Percentiles rank a stretch among this genome's conserved stretches.
These are phyloP conservation scores for Penicillium salamii DNA, from an alignment of 495 filamentous ascomycete genomes.

Conservation along the genomic window DNA sequence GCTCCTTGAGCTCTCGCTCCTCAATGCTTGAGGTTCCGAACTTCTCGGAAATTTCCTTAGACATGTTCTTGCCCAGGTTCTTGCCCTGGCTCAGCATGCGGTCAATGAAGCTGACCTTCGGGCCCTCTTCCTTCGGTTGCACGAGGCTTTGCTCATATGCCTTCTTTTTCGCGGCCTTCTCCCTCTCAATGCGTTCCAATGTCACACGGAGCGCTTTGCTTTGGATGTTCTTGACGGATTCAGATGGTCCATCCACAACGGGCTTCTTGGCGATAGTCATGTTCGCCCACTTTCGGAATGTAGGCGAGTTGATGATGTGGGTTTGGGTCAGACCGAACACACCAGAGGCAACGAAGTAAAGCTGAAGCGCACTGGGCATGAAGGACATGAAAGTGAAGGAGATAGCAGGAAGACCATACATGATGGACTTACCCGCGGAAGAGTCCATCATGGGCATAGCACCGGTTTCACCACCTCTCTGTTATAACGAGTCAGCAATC, in stretches of 20 bases:
- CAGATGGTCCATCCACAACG: slow-evolving; percentile 1
- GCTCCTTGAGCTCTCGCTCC: slow-evolving; percentile 19
- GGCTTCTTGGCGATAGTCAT: slow-evolving; percentile 19
- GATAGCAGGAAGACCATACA: slow-evolving; percentile 57
- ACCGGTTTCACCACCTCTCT: slow-evolving; percentile 56
- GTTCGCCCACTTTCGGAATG: slow-evolving; percentile 25
- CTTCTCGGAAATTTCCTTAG: slow-evolving; percentile 1
- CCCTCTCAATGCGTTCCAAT: slow-evolving; percentile 3
- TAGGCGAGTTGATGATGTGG: slow-evolving; percentile 38
- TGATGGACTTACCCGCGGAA: slow-evolving; percentile 45
- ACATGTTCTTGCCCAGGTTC: slow-evolving; percentile 5
- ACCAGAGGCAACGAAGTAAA: slow-evolving; percentile 65
- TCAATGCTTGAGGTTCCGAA: slow-evolving; percentile 2
- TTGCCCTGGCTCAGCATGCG: slow-evolving; percentile 23
- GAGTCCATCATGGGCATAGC: slow-evolving; percentile 26
- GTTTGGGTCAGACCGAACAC: slow-evolving; percentile 57
- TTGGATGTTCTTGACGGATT: neutral
- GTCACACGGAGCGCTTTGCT: slow-evolving; percentile 7
- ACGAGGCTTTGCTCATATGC: neutral
- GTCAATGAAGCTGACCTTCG: slow-evolving; percentile 11
- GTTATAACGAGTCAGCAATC: slow-evolving; percentile 1
- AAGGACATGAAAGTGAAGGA: slow-evolving; percentile 59
- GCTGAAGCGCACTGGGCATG: slow-evolving; percentile 66
- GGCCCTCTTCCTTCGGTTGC: neutral
- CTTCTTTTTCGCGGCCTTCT: slow-evolving; percentile 5